Evolutionary conservation across 306 rosid species (phyloP).

Genomic region (Trichosanthes cucumerina): DNA sequence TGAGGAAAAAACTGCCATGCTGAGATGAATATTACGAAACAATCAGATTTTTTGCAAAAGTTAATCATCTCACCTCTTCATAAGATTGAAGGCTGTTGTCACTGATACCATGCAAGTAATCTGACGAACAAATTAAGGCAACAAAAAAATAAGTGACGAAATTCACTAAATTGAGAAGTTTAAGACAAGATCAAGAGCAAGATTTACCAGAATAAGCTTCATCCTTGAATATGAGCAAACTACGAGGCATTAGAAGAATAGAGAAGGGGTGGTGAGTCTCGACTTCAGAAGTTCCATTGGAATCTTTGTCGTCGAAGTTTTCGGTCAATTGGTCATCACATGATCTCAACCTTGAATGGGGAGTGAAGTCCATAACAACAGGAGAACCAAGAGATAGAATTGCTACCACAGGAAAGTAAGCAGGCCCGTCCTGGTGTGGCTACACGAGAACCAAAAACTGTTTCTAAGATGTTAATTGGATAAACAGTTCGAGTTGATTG

Average conservation of each 20-base stretch:
- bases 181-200: not conserved
- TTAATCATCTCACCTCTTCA: constrained; percentile 38
- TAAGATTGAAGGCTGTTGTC: constrained; percentile 39
- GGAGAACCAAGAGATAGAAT: constrained; percentile 84
- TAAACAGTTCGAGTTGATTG: not conserved
- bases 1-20: not conserved
- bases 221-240: constrained; percentile 80
- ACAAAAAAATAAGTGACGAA: not conserved
- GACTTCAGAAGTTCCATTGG: constrained; percentile 20
- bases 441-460: constrained; percentile 20
- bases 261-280: constrained; percentile 44
- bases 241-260: constrained; percentile 63
- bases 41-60: not conserved
- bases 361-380: constrained; percentile 78
- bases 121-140: constrained; percentile 25
- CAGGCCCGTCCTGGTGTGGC: constrained; percentile 94
- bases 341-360: constrained; percentile 59
- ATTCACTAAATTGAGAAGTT: not conserved
- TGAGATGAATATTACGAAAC: not conserved
- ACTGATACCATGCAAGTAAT: constrained; percentile 74
- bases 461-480: constrained; percentile 5
- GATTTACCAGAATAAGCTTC: constrained; percentile 63
- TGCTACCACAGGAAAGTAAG: constrained; percentile 84
- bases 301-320: constrained; percentile 17
- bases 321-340: constrained; percentile 11